These are phyloP conservation scores for Claviceps arundinis DNA, from an alignment of 2,329 filamentous ascomycete genomes.

Conservation along the genomic window DNA sequence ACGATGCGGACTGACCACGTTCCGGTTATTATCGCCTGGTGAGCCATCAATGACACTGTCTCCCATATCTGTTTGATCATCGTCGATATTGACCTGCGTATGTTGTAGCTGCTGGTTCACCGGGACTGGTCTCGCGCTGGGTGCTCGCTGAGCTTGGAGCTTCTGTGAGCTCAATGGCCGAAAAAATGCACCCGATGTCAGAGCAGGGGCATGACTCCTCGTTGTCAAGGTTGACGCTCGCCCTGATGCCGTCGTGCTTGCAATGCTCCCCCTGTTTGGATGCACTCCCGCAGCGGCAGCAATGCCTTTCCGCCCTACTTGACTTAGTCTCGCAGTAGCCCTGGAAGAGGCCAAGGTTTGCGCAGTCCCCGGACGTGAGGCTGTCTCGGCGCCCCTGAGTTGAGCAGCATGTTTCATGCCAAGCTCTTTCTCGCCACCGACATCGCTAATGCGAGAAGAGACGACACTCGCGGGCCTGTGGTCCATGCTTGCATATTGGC, in stretches of 20 bases:
- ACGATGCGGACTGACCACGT: constrained; percentile 22
- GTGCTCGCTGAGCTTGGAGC: constrained; percentile 73
- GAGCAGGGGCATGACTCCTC: constrained; percentile 76
- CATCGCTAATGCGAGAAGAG: constrained; percentile 59
- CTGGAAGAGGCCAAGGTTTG: constrained; percentile 31
- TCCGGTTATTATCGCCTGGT: constrained; percentile 46
- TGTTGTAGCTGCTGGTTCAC: constrained; percentile 23
- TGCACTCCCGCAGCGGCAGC: constrained; percentile 26
- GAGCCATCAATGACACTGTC: constrained; percentile 28
- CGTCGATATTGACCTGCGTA: constrained; percentile 20
- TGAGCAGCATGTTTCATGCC: constrained; percentile 21
- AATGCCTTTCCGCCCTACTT: constrained; percentile 41
- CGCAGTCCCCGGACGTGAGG: constrained; percentile 41
- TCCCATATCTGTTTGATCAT: constrained; percentile 28
- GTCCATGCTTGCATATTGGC: constrained; percentile 20
- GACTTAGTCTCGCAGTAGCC: constrained; percentile 36
- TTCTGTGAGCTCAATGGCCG: constrained; percentile 93
- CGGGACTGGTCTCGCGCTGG: constrained; percentile 33
- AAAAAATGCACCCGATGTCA: constrained; percentile 86
- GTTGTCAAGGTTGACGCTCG: constrained; percentile 48
- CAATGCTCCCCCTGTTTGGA: constrained; percentile 29
- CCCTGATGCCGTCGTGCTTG: constrained; percentile 36
- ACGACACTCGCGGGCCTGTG: constrained; percentile 50
- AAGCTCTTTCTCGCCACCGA: constrained; percentile 42
- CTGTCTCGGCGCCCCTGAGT: constrained; percentile 26